Evolutionary conservation across 306 rosid species (phyloP).

Genomic region (Glycine tomentella): DNA sequence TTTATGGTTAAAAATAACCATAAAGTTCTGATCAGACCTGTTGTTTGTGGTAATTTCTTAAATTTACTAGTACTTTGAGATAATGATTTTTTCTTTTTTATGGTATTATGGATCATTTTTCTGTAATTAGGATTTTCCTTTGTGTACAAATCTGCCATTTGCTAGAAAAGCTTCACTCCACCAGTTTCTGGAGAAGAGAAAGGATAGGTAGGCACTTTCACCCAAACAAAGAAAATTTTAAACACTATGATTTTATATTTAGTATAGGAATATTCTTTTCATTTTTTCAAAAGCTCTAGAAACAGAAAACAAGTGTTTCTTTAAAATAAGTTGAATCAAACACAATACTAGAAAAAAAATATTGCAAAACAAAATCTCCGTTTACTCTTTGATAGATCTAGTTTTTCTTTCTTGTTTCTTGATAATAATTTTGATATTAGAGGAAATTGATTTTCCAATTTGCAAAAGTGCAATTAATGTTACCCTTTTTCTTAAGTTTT

Average conservation of each 20-base stretch:
- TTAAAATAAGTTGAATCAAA: conserved; percentile 11
- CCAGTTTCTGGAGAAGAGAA: conserved; percentile 82
- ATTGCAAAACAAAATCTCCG: not conserved
- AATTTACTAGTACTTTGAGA: not conserved
- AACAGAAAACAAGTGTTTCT: not conserved
- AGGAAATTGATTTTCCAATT: not conserved
- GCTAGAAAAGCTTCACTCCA: conserved; percentile 90
- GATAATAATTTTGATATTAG: not conserved
- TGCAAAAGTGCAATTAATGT: not conserved
- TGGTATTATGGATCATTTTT: not conserved
- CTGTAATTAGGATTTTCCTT: conserved; percentile 47
- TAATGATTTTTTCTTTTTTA: not conserved
- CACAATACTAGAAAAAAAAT: not conserved
- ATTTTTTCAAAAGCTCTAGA: not conserved
- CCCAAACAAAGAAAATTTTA: not conserved
- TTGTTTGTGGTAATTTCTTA: conserved; percentile 67
- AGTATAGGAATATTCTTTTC: not conserved
- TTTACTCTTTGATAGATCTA: conserved; percentile 4
- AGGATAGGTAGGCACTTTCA: conserved; percentile 71
- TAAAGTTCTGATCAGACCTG: too few species aligned
- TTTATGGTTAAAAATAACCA: too few species aligned
- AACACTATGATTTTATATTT: not conserved
- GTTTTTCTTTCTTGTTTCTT: not conserved
- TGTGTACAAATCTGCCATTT: conserved; percentile 75
- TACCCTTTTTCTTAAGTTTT: not conserved